phyloP scores from a whole-genome alignment of 106 monocot genomes.

The Hemerocallis citrina region DNA sequence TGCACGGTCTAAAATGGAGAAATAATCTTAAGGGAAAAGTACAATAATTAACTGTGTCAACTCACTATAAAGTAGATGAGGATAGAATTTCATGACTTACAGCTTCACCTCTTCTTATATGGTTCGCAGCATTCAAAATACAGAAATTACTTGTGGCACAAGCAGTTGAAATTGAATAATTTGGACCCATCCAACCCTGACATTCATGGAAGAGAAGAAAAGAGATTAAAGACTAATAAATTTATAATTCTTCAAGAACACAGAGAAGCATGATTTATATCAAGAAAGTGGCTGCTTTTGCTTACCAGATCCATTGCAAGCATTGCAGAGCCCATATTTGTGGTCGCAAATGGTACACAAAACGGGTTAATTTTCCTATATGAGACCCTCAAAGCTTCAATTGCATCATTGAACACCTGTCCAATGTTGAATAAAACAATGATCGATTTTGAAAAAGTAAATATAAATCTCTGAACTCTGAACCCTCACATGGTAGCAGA shows the following conservation, averaged over 20 bases:
- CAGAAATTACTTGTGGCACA: conserved; percentile 74
- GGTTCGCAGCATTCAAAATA: conserved; percentile 66
- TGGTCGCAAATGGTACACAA: conserved; percentile 72
- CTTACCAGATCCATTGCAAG: conserved; percentile 72
- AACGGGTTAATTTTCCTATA: conserved; percentile 71
- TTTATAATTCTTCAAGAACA: too few species aligned
- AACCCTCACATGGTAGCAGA: too few species aligned
- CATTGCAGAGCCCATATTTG: conserved; percentile 73
- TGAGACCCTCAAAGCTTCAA: conserved; percentile 65
- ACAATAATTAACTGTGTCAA: background rate
- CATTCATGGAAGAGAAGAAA: too few species aligned
- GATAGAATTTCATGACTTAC: conserved; percentile 19
- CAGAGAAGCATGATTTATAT: too few species aligned
- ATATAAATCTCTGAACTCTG: too few species aligned
- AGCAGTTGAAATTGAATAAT: conserved; percentile 68
- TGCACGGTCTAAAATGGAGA: background rate
- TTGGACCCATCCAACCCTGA: conserved; percentile 75
- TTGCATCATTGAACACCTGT: conserved; percentile 66
- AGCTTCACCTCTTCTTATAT: conserved; percentile 67
- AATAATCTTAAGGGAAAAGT: background rate
- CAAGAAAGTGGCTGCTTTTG: background rate
- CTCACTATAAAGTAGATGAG: background rate
- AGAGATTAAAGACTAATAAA: too few species aligned
- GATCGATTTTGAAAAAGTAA: background rate
- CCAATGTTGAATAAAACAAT: conserved; percentile 4